Conservation (phyloP, 1,284 basidiomycete species). For the Cutaneotrichosporon daszewskae region DNA sequence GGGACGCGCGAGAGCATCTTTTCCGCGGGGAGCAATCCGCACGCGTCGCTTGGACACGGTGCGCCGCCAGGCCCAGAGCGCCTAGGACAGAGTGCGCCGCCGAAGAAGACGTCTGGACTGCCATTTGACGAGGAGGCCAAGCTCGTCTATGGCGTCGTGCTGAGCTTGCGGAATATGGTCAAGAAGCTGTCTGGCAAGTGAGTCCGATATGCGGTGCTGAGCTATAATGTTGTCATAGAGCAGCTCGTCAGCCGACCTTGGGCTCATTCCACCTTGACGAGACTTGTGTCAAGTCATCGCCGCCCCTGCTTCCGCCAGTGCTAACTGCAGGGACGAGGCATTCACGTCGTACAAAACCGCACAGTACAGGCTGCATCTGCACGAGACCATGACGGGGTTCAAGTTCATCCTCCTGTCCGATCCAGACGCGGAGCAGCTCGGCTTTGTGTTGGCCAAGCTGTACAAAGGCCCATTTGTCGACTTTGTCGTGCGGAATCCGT, state of each 20-base stretch:
- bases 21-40: conserved; percentile 7
- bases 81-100: conserved; percentile 1
- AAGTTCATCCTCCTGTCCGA: conserved; percentile 94
- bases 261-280: too few relatives aligned
- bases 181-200: conserved; percentile 85
- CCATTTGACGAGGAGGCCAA: conserved; percentile 97
- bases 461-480: conserved; percentile 92
- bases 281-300: too few relatives aligned
- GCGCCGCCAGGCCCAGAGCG: too few relatives aligned
- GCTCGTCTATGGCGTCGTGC: conserved; percentile 90
- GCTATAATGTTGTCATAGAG: too few relatives aligned
- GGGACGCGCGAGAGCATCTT: conserved; percentile 31
- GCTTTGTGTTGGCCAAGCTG: conserved; percentile 77
- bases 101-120: conserved; percentile 45
- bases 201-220: too few relatives aligned
- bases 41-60: background rate
- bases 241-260: too few relatives aligned
- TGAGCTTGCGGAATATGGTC: conserved; percentile 89
- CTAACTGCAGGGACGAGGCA: conserved; percentile 64
- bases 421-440: conserved; percentile 71
- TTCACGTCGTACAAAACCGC: conserved; percentile 89
- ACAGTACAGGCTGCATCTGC: conserved; percentile 86
- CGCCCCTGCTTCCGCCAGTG: too few relatives aligned
- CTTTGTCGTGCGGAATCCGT: conserved; percentile 85
- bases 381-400: conserved; percentile 86